phyloP scores from a whole-genome alignment of 768 basidiomycete species.

The Leccinum disarticulatum region DNA sequence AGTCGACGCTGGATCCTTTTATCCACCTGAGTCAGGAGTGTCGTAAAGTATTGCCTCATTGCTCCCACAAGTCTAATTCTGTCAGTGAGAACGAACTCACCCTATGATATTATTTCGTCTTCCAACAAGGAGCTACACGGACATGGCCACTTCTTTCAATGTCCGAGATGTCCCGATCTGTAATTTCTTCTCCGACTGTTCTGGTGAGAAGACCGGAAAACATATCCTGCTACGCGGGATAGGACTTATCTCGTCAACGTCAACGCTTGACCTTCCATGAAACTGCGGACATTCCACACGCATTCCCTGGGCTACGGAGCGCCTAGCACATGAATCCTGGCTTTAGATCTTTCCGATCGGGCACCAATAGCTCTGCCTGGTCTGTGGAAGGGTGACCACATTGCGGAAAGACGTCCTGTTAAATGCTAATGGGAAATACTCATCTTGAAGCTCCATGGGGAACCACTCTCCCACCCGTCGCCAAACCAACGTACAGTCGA shows the following conservation, averaged over 20 bases:
- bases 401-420: constrained; percentile 2
- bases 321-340: background rate
- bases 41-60: too few species aligned
- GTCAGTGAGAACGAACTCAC: too few species aligned
- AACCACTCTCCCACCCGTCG: background rate
- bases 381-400: constrained; percentile 11
- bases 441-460: background rate
- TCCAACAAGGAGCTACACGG: too few species aligned
- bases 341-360: background rate
- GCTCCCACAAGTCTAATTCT: too few species aligned
- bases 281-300: background rate
- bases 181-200: background rate
- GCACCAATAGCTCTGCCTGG: constrained; percentile 12
- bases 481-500: background rate
- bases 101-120: too few species aligned
- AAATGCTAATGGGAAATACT: background rate
- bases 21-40: too few species aligned
- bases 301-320: background rate
- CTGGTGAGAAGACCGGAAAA: background rate
- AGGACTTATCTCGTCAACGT: background rate
- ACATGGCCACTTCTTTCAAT: background rate
- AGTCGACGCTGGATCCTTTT: background rate
- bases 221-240: background rate
- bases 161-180: too few species aligned
- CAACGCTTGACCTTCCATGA: background rate